Base-by-base conservation (phyloP, 225 moss, liverwort and hornwort genomes). In the Straminergon stramineum region DNA sequence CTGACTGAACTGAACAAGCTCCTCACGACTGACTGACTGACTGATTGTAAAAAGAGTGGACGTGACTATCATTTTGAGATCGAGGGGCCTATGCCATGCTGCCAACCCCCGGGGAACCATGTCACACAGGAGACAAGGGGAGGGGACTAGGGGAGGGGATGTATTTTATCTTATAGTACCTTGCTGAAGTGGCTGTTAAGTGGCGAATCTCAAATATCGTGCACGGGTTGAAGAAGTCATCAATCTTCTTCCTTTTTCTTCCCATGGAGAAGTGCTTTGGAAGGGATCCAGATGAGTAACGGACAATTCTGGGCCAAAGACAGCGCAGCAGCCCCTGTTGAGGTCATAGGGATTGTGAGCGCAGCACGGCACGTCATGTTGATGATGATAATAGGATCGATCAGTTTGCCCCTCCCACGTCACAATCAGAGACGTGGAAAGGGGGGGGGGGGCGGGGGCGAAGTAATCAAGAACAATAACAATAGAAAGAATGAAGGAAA, bases 41-140 rank as follows among this genome's bases (percentile, higher is more conserved):
- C 56, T 48, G 48, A 52, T 34, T 76, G 51, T 32, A 2, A 0
- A 14, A 13, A 13, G 39, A n/a, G 7, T 13, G 70, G 39, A 26
- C 0, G 12, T 11, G 14, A 20, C 37, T 34, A 26, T 53, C 30
- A 28, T 30, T 17, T 51, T 0, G 7, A 5, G 1, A 22, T 1
- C 17, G 26, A 51, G 14, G 28, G 30, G n/a, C 84, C 70, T 56
- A 53, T 67, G 67, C 67, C 26, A 17, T 4, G 67, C 53, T 53
- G 67, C 83, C 74, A 74, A 34, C 14, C 1, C 62, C 37, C 12
- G 13, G 13, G 27, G 62, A 37, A 48, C 28, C 75, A 86, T 41
- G 78, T 65, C 64, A 41, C 30, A 2, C 35, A 48, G 8, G 4
- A 13, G 24, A 11, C 32, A 41, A 4, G 30, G 31, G 48, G 48